Conservation (phyloP, 2,329 filamentous ascomycete genomes). For the Hymenoscyphus occultus region DNA sequence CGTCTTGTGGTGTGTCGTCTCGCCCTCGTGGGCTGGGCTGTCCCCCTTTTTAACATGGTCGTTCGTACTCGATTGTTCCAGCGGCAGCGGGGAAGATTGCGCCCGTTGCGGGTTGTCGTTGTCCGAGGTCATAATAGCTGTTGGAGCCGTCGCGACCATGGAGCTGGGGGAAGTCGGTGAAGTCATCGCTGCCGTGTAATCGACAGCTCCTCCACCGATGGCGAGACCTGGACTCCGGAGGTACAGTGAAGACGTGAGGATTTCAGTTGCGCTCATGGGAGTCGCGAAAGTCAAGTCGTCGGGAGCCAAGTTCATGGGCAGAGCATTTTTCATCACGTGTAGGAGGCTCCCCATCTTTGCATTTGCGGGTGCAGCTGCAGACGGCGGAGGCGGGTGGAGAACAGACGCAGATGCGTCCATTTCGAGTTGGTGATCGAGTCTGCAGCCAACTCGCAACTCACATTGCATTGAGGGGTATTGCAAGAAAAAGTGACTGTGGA, state of each 20-base stretch:
- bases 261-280: constrained; percentile 2
- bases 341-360: constrained; percentile 4
- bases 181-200: constrained; percentile 3
- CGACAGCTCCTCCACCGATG: constrained; percentile 4
- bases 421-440: neutral
- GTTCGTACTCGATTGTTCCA: neutral
- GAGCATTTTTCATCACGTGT: constrained; percentile 4
- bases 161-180: constrained; percentile 5
- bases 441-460: neutral
- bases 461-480: neutral
- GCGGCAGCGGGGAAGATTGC: neutral
- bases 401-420: neutral
- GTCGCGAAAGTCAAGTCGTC: constrained; percentile 5
- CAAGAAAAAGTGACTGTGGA: neutral
- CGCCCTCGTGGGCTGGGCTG: neutral
- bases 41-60: neutral
- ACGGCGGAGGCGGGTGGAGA: neutral
- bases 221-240: neutral
- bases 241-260: constrained; percentile 1
- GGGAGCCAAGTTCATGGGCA: constrained; percentile 4
- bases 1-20: neutral
- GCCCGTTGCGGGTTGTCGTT: constrained; percentile 1
- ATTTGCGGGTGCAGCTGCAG: neutral
- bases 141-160: neutral
- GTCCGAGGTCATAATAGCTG: constrained; percentile 1